These are phyloP conservation scores for Metschnikowia similis DNA, from an alignment of 805 yeast species.

Conservation along the genomic window DNA sequence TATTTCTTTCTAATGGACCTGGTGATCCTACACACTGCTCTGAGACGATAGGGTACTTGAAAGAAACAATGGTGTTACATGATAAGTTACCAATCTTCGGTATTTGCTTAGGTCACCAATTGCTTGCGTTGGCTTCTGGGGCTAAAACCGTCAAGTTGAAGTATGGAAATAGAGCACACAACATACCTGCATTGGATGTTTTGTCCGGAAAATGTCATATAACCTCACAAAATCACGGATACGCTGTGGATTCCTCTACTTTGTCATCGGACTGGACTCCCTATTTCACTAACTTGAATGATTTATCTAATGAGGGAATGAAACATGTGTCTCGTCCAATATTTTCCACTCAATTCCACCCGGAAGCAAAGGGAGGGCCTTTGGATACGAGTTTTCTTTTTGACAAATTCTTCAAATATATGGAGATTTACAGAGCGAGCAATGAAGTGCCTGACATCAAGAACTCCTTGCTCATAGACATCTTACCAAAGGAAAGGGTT, in stretches of 20 bases:
- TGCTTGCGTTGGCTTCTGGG: slow-evolving; percentile 91
- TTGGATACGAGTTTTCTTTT: slow-evolving; percentile 86
- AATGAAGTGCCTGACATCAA: slow-evolving; percentile 42
- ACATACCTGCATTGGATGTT: slow-evolving; percentile 91
- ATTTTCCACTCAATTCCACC: slow-evolving; percentile 97
- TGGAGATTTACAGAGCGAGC: slow-evolving; percentile 46
- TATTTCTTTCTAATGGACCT: slow-evolving; percentile 96
- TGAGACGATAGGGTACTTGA: slow-evolving; percentile 61
- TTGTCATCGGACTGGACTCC: slow-evolving; percentile 69
- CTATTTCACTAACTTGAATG: slow-evolving; percentile 89
- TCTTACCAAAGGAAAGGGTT: slow-evolving; percentile 64
- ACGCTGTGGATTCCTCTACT: slow-evolving; percentile 85
- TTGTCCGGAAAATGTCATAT: slow-evolving; percentile 92
- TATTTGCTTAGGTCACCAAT: slow-evolving; percentile 96
- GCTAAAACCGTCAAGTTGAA: slow-evolving; percentile 89
- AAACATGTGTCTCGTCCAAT: slow-evolving; percentile 82
- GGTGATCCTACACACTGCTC: slow-evolving; percentile 94
- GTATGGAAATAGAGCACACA: slow-evolving; percentile 98
- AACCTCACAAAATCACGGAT: slow-evolving; percentile 98
- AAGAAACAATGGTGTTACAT: slow-evolving; percentile 51
- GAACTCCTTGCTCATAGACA: slow-evolving; percentile 52
- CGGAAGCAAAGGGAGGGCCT: slow-evolving; percentile 99
- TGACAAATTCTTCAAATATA: slow-evolving; percentile 78
- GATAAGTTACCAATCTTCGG: slow-evolving; percentile 92
- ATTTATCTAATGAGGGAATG: slow-evolving; percentile 97